Conservation (phyloP, 2,329 filamentous ascomycete genomes). For the Paradendryphiella salina region DNA sequence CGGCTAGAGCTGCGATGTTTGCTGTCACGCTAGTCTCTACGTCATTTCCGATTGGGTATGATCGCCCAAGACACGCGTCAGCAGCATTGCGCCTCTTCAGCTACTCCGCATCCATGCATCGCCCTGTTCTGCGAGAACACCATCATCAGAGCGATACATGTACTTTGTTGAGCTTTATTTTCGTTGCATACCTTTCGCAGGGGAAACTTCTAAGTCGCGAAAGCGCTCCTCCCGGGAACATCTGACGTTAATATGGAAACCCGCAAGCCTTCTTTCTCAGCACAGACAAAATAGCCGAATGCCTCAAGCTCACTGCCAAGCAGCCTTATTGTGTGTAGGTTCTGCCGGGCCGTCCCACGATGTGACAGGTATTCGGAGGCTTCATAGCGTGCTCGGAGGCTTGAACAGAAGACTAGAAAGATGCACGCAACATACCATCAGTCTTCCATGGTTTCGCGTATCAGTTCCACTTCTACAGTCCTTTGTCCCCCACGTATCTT, state of each 20-base stretch:
- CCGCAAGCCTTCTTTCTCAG: not conserved
- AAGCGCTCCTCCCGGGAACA: not conserved
- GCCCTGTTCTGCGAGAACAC: not conserved
- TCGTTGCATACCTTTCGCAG: not conserved
- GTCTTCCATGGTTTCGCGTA: constrained; percentile 17
- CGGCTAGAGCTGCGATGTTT: constrained; percentile 13
- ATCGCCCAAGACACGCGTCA: constrained; percentile 14
- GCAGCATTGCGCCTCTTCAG: constrained; percentile 4
- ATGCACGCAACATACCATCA: not conserved
- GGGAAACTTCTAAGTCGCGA: no score
- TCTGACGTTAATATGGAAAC: not conserved
- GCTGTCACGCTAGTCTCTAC: constrained; percentile 8
- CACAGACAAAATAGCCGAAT: not conserved
- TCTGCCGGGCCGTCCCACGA: not conserved
- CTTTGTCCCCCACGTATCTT: constrained; percentile 32
- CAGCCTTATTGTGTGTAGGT: not conserved
- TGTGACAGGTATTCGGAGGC: not conserved
- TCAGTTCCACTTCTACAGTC: constrained; percentile 24
- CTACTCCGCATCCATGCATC: constrained; percentile 2
- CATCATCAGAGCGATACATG: not conserved
- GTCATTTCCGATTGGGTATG: constrained; percentile 9
- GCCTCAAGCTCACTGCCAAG: not conserved
- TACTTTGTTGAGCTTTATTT: not conserved
- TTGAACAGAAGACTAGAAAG: not conserved
- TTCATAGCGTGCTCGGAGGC: not conserved